Percentiles rank a stretch among this genome's conserved stretches.
phyloP scores from a whole-genome alignment of 305 asterid species.

The Rubia balearica region DNA sequence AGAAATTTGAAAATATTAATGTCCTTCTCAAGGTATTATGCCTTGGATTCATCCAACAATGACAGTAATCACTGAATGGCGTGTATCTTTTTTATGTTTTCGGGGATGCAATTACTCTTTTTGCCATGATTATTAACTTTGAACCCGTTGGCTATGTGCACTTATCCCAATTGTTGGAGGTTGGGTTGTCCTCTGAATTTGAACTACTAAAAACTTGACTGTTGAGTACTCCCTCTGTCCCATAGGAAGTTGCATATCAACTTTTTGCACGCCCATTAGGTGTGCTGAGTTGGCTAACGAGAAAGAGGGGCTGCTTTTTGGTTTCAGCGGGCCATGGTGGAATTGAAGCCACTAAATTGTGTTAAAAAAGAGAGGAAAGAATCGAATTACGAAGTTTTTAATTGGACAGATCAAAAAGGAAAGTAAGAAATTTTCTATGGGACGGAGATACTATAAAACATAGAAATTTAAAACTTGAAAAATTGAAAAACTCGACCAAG shows the following conservation, averaged over 20 bases:
- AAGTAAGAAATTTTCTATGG: no score
- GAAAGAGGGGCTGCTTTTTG: no score
- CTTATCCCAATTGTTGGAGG: background rate
- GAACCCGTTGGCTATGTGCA: background rate
- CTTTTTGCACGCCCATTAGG: no score
- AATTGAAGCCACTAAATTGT: no score
- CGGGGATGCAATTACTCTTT: background rate
- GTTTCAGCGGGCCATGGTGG: no score
- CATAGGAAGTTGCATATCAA: no score
- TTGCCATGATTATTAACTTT: background rate
- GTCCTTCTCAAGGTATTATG: conserved; percentile 72
- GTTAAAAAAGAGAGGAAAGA: no score
- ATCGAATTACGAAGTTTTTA: no score
- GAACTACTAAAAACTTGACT: no score
- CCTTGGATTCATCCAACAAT: background rate
- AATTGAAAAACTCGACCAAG: background rate
- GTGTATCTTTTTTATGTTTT: background rate
- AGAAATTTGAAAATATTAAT: conserved; percentile 61
- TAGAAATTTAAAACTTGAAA: background rate
- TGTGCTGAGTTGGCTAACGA: no score
- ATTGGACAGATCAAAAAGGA: no score
- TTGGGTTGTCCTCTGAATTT: background rate
- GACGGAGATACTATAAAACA: background rate
- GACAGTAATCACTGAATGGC: background rate
- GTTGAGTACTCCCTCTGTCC: background rate